Conservation (phyloP, 768 basidiomycete genomes). For the Auricularia auricula-judae region DNA sequence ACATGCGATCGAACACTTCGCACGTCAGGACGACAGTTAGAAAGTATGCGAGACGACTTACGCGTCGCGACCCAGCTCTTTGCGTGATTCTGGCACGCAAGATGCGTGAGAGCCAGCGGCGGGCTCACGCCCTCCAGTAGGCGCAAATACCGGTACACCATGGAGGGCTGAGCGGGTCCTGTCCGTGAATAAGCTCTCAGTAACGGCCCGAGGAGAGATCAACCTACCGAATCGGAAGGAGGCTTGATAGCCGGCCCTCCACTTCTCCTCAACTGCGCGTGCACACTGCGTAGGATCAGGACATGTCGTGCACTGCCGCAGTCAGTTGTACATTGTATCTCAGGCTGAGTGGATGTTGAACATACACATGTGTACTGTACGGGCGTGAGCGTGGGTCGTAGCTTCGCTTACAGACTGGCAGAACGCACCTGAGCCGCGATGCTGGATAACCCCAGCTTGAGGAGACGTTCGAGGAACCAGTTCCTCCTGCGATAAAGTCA, state of each 20-base stretch:
- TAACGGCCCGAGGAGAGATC: constrained; percentile 2
- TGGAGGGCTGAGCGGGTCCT: constrained; percentile 82
- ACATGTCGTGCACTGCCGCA: constrained; percentile 62
- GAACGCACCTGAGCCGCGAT: constrained; percentile 31
- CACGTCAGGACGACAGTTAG: constrained; percentile 1
- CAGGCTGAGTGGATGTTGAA: background rate
- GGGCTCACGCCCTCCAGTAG: constrained; percentile 87
- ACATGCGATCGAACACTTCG: constrained; percentile 82
- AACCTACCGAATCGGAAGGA: constrained; percentile 72
- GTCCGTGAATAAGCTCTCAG: background rate
- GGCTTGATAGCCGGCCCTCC: constrained; percentile 78
- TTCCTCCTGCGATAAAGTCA: constrained; percentile 44
- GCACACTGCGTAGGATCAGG: constrained; percentile 74
- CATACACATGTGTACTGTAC: background rate
- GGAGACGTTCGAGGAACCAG: constrained; percentile 91
- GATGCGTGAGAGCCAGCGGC: constrained; percentile 74
- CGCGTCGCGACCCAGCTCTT: constrained; percentile 81
- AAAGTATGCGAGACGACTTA: constrained; percentile 25
- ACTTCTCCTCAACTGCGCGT: constrained; percentile 81
- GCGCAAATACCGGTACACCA: constrained; percentile 86
- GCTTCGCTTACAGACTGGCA: background rate
- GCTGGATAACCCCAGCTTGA: constrained; percentile 79
- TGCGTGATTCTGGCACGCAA: constrained; percentile 80
- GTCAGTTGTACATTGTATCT: background rate
- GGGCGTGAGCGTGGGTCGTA: background rate